Base-by-base conservation (phyloP, 306 rosid genomes). In the Cucumis hystrix region DNA sequence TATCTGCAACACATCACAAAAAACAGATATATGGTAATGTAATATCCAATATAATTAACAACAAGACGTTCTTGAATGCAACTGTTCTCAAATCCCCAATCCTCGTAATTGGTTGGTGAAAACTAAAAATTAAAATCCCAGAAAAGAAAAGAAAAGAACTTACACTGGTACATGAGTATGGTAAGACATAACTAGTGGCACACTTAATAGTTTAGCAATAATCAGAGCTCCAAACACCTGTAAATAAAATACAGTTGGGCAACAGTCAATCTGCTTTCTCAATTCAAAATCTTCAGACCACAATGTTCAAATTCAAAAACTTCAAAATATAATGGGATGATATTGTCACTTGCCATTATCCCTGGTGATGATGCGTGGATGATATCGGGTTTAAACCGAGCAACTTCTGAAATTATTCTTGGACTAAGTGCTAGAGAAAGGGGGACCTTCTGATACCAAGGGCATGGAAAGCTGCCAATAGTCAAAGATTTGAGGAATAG, bases 291-390 rank as follows among this genome's bases (percentile, higher is more conserved):
- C 59, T 76, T 43, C 30, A 77, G 37, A 4, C 58, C 12, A 45
- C 51, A 33, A 25, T 30, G 62, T 30, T 17, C n/a, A 33, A 77
- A 51, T 43, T 28, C 79, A 76, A 79, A 41, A 78, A 49, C 68
- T 63, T 10, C 37, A 3, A 37, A 35, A 69, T 17, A 77, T 39
- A 59, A 66, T 12, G 57, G 16, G 25, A 70, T 69, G 79, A 67
- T 62, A 12, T 10, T 25, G 35, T 72, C n/a, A 78, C 92, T 70
- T 59, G 85, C 99, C 98, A 96, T 96, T 82, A 96, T 89, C 82
- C 99, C 99, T 0, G 99, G 99, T 6, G 99, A 96, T 54, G 99
- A 96, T 65, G 99, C 99, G 61, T 96, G 99, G 80, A 96, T 92
- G 75, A 96, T 96, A 88, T 96, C 99, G 64, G 99, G 99, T 87